Base-by-base conservation (phyloP, 352 stramenopile species). In the Blastocystis sp. region DNA sequence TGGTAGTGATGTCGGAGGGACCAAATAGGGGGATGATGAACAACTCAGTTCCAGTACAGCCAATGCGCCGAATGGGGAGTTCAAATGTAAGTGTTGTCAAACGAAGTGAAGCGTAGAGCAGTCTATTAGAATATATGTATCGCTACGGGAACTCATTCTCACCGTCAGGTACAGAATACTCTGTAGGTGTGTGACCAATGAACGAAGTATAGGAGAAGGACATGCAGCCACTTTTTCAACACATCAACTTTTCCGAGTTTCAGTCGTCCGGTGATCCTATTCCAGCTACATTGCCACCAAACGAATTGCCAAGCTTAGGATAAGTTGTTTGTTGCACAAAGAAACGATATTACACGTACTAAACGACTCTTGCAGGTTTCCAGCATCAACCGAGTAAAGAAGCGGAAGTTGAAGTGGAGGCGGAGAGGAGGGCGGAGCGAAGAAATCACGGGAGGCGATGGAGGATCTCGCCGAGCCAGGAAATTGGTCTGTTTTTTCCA, bases 381-480 rank as follows among this genome's bases (percentile, higher is more conserved):
- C 37, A 85, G 43, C 73, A 85, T 85, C 3, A 85, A 53, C 13
- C 37, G 26, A 5, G 73, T 85, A 43, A 69, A 85, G 24, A 66
- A 65, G 4, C 54, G 47, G 73, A 85, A 85, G 73, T 85, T 85
- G 47, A 65, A 66, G 11, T 37, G 26, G 7, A 78, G 16, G 50
- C 9, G 43, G 30, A 78, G 50, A 13, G 18, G 56, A 24, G 8
- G 9, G 24, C 20, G n/a, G 0, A 1, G 20, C 13, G 56, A 26
- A 13, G 8, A 39, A 45, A 45, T 8, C 8, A 53, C 39, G 6
- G 50, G 39, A 4, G 26, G 7, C 50, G 20, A 55, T 0, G 30
- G 20, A 66, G 68, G 65, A 24, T 66, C 47, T 37, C 34, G 34
- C 0, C 59, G 34, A 39, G 63, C 73, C 3, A 68, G 63, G 20